phyloP scores from a whole-genome alignment of 2,329 filamentous ascomycete species.

The Fusarium lyarnte region DNA sequence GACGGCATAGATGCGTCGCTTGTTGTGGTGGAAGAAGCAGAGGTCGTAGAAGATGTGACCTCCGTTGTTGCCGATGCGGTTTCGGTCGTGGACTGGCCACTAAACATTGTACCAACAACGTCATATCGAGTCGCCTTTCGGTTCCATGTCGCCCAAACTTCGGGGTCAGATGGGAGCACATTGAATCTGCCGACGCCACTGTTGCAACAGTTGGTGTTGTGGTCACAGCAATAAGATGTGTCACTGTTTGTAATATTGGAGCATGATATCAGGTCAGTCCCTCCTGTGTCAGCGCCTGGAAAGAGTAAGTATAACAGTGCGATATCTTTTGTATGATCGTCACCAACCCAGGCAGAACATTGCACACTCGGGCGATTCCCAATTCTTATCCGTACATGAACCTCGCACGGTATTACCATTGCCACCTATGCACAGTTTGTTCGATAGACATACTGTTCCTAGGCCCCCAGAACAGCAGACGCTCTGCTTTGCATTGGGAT shows the following conservation, averaged over 20 bases:
- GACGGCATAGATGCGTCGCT: neutral
- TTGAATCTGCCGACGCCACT: slow-evolving; percentile 41
- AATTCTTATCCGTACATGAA: slow-evolving; percentile 40
- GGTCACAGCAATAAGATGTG: slow-evolving; percentile 42
- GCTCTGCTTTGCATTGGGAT: slow-evolving; percentile 30
- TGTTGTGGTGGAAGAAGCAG: neutral
- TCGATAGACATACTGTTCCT: slow-evolving; percentile 34
- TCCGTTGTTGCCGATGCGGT: neutral
- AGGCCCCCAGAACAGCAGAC: slow-evolving; percentile 34
- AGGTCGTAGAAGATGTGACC: neutral
- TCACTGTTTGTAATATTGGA: slow-evolving; percentile 38
- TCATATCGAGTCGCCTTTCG: slow-evolving; percentile 21
- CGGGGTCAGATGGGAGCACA: slow-evolving; percentile 34
- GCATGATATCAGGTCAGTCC: slow-evolving; percentile 42
- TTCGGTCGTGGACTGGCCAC: neutral
- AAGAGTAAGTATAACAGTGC: neutral
- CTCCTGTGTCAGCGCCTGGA: slow-evolving; percentile 32
- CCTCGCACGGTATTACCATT: slow-evolving; percentile 38
- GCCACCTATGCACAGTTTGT: slow-evolving; percentile 31
- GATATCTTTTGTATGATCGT: neutral
- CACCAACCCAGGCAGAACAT: slow-evolving; percentile 23
- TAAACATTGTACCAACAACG: slow-evolving; percentile 27
- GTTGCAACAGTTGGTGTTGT: slow-evolving; percentile 36
- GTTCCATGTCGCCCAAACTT: slow-evolving; percentile 36
- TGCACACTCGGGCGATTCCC: slow-evolving; percentile 31